phyloP scores from a whole-genome alignment of 148 eudicot species.

The Pharnaceum exiguum region DNA sequence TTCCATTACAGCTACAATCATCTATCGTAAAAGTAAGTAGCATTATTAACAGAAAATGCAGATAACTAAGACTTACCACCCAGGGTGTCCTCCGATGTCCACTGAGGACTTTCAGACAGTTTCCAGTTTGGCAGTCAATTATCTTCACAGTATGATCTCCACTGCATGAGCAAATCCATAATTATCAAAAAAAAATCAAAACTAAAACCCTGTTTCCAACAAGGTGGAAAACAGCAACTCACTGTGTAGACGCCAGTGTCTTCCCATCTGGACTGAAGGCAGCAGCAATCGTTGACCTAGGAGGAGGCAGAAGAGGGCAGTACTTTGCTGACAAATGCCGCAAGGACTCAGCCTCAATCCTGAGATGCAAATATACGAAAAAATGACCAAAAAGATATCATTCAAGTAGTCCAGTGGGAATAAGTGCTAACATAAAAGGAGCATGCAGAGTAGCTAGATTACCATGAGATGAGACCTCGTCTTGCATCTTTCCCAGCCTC shows the following conservation, averaged over 20 bases:
- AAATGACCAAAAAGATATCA: neutral
- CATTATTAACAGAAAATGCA: too few relatives aligned
- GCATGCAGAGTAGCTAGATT: constrained; percentile 9
- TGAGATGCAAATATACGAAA: constrained; percentile 15
- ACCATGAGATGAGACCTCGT: constrained; percentile 79
- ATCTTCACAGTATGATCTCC: constrained; percentile 98
- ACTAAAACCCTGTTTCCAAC: neutral
- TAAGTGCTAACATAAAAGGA: neutral
- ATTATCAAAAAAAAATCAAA: neutral
- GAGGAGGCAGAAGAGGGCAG: constrained; percentile 85
- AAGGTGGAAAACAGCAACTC: constrained; percentile 21
- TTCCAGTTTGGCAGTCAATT: constrained; percentile 74
- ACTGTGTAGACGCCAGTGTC: constrained; percentile 96
- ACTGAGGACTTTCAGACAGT: constrained; percentile 75
- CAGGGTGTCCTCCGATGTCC: constrained; percentile 99
- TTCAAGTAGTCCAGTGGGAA: neutral
- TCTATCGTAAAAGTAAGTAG: too few relatives aligned
- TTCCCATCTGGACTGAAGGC: constrained; percentile 94
- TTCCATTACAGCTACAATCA: too few relatives aligned
- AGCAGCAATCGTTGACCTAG: constrained; percentile 95
- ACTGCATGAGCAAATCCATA: constrained; percentile 36
- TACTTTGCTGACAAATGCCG: constrained; percentile 79
- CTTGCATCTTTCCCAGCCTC: constrained; percentile 64
- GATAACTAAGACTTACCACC: constrained; percentile 64
- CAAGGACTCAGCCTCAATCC: constrained; percentile 90